Conservation (phyloP, 805 yeast genomes). For the Wickerhamiella kazuoi region DNA sequence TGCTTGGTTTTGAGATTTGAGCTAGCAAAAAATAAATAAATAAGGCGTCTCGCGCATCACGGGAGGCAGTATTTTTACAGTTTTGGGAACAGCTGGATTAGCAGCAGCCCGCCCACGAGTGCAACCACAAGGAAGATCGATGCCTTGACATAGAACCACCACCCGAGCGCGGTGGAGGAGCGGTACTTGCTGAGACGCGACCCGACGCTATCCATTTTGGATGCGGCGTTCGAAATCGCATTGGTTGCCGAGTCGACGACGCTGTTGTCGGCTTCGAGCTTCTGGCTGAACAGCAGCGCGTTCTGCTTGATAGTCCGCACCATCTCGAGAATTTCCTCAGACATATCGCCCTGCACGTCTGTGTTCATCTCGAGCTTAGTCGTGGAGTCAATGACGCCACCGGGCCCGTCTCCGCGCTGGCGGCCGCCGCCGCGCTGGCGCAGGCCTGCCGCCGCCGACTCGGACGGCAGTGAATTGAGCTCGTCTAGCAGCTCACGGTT, state of each 20-base stretch:
- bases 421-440: constrained; percentile 1
- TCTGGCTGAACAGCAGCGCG: constrained; percentile 28
- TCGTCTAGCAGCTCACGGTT: constrained; percentile 2
- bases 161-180: constrained; percentile 22
- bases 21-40: too few species aligned
- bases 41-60: too few species aligned
- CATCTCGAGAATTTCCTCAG: constrained; percentile 31
- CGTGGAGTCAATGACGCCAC: constrained; percentile 1
- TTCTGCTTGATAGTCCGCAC: constrained; percentile 31
- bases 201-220: constrained; percentile 22
- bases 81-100: constrained; percentile 23
- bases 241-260: constrained; percentile 21
- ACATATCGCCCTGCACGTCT: constrained; percentile 29
- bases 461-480: constrained; percentile 4
- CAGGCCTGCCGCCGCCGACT: not conserved
- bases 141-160: constrained; percentile 24
- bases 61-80: too few species aligned
- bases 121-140: constrained; percentile 20
- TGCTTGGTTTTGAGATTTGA: too few species aligned
- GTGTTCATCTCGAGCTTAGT: constrained; percentile 16
- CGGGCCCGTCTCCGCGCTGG: not conserved
- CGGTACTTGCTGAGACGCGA: constrained; percentile 19
- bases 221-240: constrained; percentile 21
- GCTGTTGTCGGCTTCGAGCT: constrained; percentile 21
- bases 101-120: constrained; percentile 19